These are phyloP conservation scores for Dipodascus geniculatus DNA, from an alignment of 805 yeast species.

Conservation along the genomic window DNA sequence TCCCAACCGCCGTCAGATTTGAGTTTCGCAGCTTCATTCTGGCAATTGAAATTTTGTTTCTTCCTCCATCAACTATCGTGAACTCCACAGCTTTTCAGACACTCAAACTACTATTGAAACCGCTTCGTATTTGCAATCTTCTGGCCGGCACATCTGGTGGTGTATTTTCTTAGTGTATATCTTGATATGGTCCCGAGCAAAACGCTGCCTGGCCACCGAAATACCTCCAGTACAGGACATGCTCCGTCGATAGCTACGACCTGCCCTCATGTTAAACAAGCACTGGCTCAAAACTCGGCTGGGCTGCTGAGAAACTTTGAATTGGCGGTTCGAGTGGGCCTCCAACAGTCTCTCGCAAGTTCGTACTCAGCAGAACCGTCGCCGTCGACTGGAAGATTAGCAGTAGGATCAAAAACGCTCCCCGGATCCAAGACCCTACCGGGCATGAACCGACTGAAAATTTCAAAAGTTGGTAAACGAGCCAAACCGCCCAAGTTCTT, in stretches of 20 bases:
- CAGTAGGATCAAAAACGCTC: neutral
- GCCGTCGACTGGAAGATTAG: neutral
- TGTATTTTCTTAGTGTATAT: neutral
- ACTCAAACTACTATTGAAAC: too few relatives aligned
- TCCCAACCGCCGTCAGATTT: neutral
- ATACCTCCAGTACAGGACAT: conserved; percentile 2
- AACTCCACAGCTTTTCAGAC: too few relatives aligned
- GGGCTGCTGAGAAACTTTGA: conserved; percentile 5
- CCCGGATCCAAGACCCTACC: neutral
- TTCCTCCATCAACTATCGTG: neutral
- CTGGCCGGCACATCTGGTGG: neutral
- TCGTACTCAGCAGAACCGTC: neutral
- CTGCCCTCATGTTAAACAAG: conserved; percentile 3
- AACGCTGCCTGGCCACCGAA: conserved; percentile 1
- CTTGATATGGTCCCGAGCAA: conserved; percentile 4
- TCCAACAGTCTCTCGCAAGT: neutral
- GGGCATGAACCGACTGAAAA: neutral
- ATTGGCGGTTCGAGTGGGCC: conserved; percentile 10
- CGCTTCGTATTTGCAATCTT: neutral
- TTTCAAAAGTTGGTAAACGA: neutral
- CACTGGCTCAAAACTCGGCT: neutral
- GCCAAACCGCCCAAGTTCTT: neutral
- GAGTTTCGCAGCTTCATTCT: too few relatives aligned
- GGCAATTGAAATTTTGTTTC: neutral
- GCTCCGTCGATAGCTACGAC: conserved; percentile 1